phyloP scores from a whole-genome alignment of 75 land plant species.

The Sequoia sempervirens region DNA sequence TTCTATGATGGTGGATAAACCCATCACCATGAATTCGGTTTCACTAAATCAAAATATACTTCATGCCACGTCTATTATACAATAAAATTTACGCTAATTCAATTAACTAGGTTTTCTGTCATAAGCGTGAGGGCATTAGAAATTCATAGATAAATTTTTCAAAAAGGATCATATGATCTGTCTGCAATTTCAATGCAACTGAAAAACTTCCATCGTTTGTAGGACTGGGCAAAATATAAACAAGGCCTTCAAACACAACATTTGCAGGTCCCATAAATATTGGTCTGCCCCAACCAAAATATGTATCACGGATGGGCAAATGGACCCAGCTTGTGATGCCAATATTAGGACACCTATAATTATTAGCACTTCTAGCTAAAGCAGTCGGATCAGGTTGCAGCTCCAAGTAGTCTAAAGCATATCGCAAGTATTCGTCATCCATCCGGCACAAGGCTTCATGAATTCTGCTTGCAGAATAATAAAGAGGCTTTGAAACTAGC shows the following conservation, averaged over 20 bases:
- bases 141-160: conserved; percentile 21
- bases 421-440: conserved; percentile 27
- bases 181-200: conserved; percentile 32
- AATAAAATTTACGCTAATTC: too few species aligned
- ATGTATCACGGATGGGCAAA: conserved; percentile 52
- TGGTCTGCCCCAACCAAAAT: conserved; percentile 75
- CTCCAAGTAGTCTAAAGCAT: conserved; percentile 50
- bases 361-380: conserved; percentile 30
- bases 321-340: conserved; percentile 62
- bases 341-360: conserved; percentile 41
- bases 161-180: conserved; percentile 42
- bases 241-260: conserved; percentile 37
- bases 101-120: too few species aligned
- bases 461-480: conserved; percentile 21
- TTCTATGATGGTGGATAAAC: too few species aligned
- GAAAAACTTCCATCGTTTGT: conserved; percentile 34
- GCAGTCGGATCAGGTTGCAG: conserved; percentile 29
- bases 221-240: conserved; percentile 28
- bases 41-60: too few species aligned
- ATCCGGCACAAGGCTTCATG: conserved; percentile 28
- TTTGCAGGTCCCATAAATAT: conserved; percentile 70
- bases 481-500: conserved; percentile 25
- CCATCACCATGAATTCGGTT: too few species aligned
- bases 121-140: too few species aligned
- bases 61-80: too few species aligned